Conservation (phyloP, 139 green algal species). For the Pleodorina starrii region DNA sequence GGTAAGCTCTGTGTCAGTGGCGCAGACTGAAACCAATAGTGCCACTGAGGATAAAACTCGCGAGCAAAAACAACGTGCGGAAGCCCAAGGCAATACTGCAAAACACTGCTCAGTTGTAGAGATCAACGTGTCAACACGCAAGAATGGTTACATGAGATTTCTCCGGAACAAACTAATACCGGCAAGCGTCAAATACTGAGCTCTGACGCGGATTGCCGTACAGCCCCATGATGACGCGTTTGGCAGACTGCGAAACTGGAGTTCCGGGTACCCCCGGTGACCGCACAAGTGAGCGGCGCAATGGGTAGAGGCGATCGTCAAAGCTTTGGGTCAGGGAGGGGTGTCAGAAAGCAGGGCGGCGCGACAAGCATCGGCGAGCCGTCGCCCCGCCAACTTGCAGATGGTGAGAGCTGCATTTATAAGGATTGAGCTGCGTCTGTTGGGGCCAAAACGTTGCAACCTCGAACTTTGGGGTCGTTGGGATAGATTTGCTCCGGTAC, state of each 20-base stretch:
- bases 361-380: neutral
- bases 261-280: no score
- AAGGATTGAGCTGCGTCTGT: no score
- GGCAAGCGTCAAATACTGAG: neutral
- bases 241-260: no score
- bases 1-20: neutral
- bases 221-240: no score
- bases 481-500: no score
- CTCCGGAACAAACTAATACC: neutral
- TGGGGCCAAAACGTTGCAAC: no score
- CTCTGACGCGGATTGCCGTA: neutral
- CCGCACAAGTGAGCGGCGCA: no score
- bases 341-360: neutral
- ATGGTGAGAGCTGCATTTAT: conserved; percentile 17
- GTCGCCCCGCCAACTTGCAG: neutral
- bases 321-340: neutral
- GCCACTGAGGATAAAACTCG: neutral
- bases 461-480: no score
- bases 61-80: neutral
- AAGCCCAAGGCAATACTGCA: neutral
- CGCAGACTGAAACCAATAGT: neutral
- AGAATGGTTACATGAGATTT: neutral
- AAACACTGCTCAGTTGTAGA: neutral
- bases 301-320: conserved; percentile 11
- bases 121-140: neutral